Evolutionary conservation across 1,284 basidiomycete genomes (phyloP).

Genomic region (Violaceomyces palustris): DNA sequence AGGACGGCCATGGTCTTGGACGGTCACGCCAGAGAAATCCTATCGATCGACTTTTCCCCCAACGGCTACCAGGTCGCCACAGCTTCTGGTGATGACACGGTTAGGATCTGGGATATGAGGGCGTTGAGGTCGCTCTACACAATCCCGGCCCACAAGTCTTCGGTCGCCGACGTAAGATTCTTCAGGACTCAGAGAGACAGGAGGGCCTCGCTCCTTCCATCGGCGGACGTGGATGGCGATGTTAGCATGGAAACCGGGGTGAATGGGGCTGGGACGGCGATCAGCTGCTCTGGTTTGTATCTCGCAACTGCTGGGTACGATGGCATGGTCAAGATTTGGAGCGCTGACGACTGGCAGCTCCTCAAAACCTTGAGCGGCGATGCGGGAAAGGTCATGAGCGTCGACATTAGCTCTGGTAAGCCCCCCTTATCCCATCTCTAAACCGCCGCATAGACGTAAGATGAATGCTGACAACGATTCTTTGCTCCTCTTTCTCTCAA

Average conservation of each 20-base stretch:
- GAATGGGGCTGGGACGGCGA: background rate
- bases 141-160: conserved; percentile 90
- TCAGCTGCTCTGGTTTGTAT: conserved; percentile 65
- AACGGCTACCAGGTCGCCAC: conserved; percentile 97
- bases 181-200: conserved; percentile 60
- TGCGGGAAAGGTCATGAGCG: conserved; percentile 95
- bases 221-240: conserved; percentile 52
- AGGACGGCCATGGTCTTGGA: conserved; percentile 96
- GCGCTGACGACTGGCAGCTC: conserved; percentile 94
- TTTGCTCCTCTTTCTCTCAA: background rate
- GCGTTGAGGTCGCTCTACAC: conserved; percentile 86
- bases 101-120: conserved; percentile 97
- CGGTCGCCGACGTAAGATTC: conserved; percentile 90
- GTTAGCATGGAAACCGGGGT: conserved; percentile 47
- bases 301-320: conserved; percentile 93
- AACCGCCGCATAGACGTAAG: conserved; percentile 5
- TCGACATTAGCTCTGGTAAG: conserved; percentile 63
- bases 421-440: conserved; percentile 6
- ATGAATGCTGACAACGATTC: background rate
- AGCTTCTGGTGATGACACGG: conserved; percentile 91
- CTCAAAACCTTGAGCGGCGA: conserved; percentile 83
- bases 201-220: conserved; percentile 2
- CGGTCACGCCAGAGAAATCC: conserved; percentile 90
- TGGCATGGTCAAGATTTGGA: conserved; percentile 91
- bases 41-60: conserved; percentile 85